Conservation (phyloP, 2,329 filamentous ascomycete species). For the Cryphonectria nitschkei region DNA sequence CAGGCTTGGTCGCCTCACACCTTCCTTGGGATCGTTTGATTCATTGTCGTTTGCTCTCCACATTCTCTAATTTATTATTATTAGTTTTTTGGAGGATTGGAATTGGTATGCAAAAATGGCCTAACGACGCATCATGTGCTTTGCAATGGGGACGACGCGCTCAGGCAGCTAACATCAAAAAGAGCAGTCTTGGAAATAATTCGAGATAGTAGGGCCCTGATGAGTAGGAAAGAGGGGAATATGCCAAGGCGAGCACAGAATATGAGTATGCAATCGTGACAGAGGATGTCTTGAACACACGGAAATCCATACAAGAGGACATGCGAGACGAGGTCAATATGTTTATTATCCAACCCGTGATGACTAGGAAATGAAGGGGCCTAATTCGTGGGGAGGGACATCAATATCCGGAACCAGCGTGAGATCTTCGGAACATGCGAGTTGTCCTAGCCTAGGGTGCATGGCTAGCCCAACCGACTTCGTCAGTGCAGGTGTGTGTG, state of each 20-base stretch:
- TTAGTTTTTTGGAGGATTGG: neutral
- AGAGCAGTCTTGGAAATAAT: neutral
- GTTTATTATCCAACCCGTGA: neutral
- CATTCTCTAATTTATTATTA: slow-evolving; percentile 15
- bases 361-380: slow-evolving; percentile 12
- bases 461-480: neutral
- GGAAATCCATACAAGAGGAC: neutral
- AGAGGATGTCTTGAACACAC: neutral
- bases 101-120: neutral
- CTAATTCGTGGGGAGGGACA: slow-evolving; percentile 19
- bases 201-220: neutral
- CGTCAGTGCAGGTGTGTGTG: too few species aligned
- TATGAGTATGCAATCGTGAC: neutral
- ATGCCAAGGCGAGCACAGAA: neutral
- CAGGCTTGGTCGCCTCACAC: slow-evolving; percentile 13
- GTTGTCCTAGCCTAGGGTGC: neutral
- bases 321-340: neutral
- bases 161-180: neutral
- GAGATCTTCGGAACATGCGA: slow-evolving; percentile 6
- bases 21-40: slow-evolving; percentile 15
- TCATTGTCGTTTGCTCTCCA: slow-evolving; percentile 21
- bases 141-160: neutral
- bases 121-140: slow-evolving; percentile 20
- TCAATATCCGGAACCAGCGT: slow-evolving; percentile 7
- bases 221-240: neutral